These are phyloP conservation scores for Phlyctochytrium arcticum DNA, from an alignment of 192 early-diverging fungal genomes.

Conservation along the genomic window DNA sequence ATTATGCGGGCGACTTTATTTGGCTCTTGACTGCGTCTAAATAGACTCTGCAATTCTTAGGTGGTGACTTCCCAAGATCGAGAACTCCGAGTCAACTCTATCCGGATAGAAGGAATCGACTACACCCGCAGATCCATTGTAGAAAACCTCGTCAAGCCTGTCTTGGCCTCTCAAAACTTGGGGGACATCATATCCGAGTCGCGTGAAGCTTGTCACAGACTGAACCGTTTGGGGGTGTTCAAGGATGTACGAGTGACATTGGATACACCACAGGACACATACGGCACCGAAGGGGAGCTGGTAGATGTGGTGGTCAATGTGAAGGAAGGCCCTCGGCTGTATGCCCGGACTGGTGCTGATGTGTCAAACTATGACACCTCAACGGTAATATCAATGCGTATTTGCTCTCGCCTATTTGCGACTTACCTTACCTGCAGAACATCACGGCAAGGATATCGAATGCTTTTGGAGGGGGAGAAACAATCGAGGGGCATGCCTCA, in stretches of 20 bases:
- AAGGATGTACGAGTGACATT: conserved; percentile 59
- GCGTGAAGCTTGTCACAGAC: conserved; percentile 49
- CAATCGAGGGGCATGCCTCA: conserved; percentile 64
- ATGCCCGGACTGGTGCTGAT: conserved; percentile 82
- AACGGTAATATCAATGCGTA: conserved; percentile 49
- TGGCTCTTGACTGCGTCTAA: not conserved
- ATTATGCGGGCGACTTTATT: not conserved
- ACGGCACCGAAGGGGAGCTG: conserved; percentile 15
- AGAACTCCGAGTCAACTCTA: conserved; percentile 15
- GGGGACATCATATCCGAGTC: conserved; percentile 59
- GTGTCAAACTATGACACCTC: conserved; percentile 85
- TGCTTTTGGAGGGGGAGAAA: conserved; percentile 85
- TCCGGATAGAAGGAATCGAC: conserved; percentile 32
- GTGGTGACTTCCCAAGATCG: conserved; percentile 22
- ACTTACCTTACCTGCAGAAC: conserved; percentile 34
- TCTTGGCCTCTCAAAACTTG: conserved; percentile 41
- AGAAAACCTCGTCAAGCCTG: conserved; percentile 20
- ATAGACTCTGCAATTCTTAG: not conserved
- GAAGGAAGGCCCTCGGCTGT: conserved; percentile 68
- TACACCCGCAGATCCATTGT: conserved; percentile 28
- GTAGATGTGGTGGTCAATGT: conserved; percentile 72
- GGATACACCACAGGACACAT: conserved; percentile 49
- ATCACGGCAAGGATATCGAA: conserved; percentile 73
- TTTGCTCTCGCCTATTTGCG: not conserved
- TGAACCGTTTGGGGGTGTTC: conserved; percentile 69